Base-by-base conservation (phyloP, 495 filamentous ascomycete species). In the Neurospora discreta region DNA sequence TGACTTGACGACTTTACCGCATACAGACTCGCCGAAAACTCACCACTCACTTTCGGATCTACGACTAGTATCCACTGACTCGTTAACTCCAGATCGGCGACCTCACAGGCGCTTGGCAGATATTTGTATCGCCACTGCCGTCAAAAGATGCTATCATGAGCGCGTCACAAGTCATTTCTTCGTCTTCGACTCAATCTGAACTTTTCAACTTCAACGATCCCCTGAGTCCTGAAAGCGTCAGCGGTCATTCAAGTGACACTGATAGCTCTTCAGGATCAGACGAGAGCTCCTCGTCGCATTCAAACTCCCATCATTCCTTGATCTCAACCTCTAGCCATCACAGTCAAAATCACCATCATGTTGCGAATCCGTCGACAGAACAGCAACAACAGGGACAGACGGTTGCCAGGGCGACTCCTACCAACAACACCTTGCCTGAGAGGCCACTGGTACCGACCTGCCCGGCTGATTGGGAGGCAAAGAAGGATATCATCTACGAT, bases 371-470 rank as follows among this genome's bases (percentile, higher is more conserved):
- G 7, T 4, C 52, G 26, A 33, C 52, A 26, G 26, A 65, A 15
- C 52, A 60, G 26, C 52, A 65, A 30, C 52, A 65, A 7, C 52
- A 60, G 7, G 52, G 26, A 18, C 52, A 65, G 26, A 1, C 52
- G 6, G 26, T 65, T 65, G 33, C 52, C 13, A 65, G 26, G 26
- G 6, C 52, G 26, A 16, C 52, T 7, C 52, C 23, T 9, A 65
- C 13, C 26, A 33, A 33, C 26, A 65, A 60, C 16, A 58, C 23
- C 8, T 16, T 43, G n/a, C 44, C 73, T 16, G 71, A 77, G 7
- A 73, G 74, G 6, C 75, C 74, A 3, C 39, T 78, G 16, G 75
- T 85, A 73, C 78, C 80, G 60, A 36, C 84, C 39, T 76, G 73
- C 60, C 39, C 75, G 3, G 73, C 71, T 2, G 79, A 81, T 52